Percentiles rank a stretch among this genome's conserved stretches.
These are phyloP conservation scores for Barnettozyma salicaria DNA, from an alignment of 805 yeast genomes.

Conservation along the genomic window DNA sequence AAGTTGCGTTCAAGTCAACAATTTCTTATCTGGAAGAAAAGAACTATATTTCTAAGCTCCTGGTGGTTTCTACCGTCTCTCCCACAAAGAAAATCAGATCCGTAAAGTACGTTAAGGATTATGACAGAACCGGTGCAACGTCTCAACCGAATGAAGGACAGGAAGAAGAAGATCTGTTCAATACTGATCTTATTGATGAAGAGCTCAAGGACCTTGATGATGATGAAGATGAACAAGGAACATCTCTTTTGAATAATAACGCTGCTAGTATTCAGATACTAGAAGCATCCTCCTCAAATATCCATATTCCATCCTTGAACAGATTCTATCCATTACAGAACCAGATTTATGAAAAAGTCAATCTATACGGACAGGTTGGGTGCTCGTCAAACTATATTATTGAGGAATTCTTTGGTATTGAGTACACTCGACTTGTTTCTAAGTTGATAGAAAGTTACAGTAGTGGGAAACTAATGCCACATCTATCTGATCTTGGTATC, in stretches of 20 bases:
- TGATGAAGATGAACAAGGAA: slow-evolving; percentile 14
- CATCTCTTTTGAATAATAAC: slow-evolving; percentile 11
- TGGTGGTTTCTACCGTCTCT: slow-evolving; percentile 43
- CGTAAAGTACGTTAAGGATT: slow-evolving; percentile 38
- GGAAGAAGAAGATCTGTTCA: slow-evolving; percentile 27
- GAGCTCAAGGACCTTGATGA: slow-evolving; percentile 20
- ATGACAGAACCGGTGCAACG: slow-evolving; percentile 26
- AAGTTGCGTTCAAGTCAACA: slow-evolving; percentile 44
- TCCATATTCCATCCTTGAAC: slow-evolving; percentile 33
- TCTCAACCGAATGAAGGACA: slow-evolving; percentile 28
- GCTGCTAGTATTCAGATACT: slow-evolving; percentile 18
- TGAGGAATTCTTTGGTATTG: slow-evolving; percentile 45
- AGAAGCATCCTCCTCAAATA: slow-evolving; percentile 10
- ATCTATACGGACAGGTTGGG: slow-evolving; percentile 41
- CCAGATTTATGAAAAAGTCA: slow-evolving; percentile 52
- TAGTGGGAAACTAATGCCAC: slow-evolving; percentile 29
- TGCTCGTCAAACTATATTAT: slow-evolving; percentile 52
- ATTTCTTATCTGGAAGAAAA: slow-evolving; percentile 39
- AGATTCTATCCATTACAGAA: slow-evolving; percentile 55
- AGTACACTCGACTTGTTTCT: slow-evolving; percentile 45
- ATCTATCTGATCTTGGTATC: slow-evolving; percentile 31
- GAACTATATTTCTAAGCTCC: slow-evolving; percentile 44
- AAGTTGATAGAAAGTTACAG: slow-evolving; percentile 44
- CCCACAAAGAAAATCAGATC: slow-evolving; percentile 44
- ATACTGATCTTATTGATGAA: slow-evolving; percentile 27